Percentiles rank a stretch among this genome's conserved stretches.
These are phyloP conservation scores for Polyporus tsugae DNA, from an alignment of 1,284 basidiomycete species.

Conservation along the genomic window DNA sequence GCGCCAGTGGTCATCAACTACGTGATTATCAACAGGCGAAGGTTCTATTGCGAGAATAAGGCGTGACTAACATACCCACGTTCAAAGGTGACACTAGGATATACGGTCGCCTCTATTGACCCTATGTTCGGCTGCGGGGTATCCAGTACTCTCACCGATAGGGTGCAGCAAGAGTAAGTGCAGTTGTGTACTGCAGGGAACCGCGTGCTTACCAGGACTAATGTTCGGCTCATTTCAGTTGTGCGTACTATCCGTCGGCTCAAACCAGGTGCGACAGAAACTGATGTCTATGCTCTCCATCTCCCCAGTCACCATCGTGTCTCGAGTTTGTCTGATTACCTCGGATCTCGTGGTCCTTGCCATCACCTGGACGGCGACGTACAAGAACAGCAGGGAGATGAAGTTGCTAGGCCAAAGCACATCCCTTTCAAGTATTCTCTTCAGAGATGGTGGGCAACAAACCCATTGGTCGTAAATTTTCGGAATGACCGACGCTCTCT, in stretches of 20 bases:
- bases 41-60: neutral
- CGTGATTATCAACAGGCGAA: neutral
- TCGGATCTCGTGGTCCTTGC: constrained; percentile 11
- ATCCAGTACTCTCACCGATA: neutral
- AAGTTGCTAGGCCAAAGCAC: constrained; percentile 5
- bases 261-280: neutral
- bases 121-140: constrained; percentile 2
- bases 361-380: constrained; percentile 14
- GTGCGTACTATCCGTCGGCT: neutral
- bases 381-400: constrained; percentile 6
- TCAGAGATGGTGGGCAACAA: constrained; percentile 13
- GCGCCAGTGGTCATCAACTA: constrained; percentile 11
- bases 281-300: neutral
- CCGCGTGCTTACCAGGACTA: neutral
- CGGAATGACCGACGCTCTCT: too few relatives aligned
- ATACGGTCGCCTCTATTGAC: neutral
- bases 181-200: neutral
- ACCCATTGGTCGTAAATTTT: neutral
- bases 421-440: constrained; percentile 9
- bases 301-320: constrained; percentile 12
- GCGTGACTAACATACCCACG: too few relatives aligned
- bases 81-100: constrained; percentile 1
- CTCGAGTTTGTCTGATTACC: constrained; percentile 7
- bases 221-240: neutral
- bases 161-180: constrained; percentile 6